Evolutionary conservation across 805 yeast species (phyloP), one percentile per base, ranked within the genome.

Genomic region (Brettanomyces naardenensis): DNA sequence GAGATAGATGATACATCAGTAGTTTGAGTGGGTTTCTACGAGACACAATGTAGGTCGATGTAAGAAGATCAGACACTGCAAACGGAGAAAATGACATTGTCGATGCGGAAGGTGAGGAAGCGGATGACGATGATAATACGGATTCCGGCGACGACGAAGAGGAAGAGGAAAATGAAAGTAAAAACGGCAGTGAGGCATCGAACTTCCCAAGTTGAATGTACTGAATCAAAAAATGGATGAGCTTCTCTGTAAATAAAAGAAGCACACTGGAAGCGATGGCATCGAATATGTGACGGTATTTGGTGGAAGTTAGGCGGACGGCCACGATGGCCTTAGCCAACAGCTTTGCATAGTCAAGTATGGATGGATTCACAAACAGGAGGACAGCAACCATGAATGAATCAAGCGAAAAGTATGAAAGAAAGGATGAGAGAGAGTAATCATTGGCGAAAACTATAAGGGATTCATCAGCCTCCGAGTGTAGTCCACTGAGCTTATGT

Each of bases 251-350:
- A 1, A 42, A 11, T 7, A 56, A 25, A 3, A 57, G 33, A 3
- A 56, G 28, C 4, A 48, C 11, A 19, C 52, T 34, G 4, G 63
- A 46, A 3, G 50, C 21, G 2, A 59, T 15, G 4, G 65, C 59
- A 45, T 60, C 61, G 6, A 49, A 25, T 4, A 51, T 37, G 25
- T 51, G 49, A 35, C 57, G 44, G 33, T 51, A 45, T 35, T 45
- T 51, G 5, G 56, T 45, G 1, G 64, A 57, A 0, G 62, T 56
- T 18, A 62, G 31, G 19, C 46, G 57, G 11, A 63, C 50, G 1
- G 64, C 64, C n/a, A 62, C 46, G 28, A 56, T 46, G 0, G 64
- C 55, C 41, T 59, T 61, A 5, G 64, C 56, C 25, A 59, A 41
- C 9, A 60, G 23, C 29, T 53, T 49, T 3, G 51, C 36, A 30